Conservation (phyloP, 2,329 filamentous ascomycete genomes). For the Apiospora hydei region DNA sequence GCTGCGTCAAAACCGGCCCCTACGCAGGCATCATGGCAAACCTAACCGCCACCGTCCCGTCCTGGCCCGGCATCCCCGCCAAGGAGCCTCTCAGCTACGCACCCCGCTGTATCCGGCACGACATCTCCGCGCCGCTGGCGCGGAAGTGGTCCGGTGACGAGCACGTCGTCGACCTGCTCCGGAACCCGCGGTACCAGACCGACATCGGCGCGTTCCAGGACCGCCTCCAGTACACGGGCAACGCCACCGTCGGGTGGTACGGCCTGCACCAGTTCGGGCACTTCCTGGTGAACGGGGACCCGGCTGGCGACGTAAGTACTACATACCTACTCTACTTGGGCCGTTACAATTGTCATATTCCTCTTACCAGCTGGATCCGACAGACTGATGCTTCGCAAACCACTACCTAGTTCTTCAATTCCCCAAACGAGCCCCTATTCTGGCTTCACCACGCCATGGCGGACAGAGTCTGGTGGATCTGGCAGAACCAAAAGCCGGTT, state of each 20-base stretch:
- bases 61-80: conserved; percentile 37
- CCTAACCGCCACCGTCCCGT: conserved; percentile 34
- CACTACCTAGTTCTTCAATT: conserved; percentile 23
- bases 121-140: conserved; percentile 27
- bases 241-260: conserved; percentile 24
- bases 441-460: conserved; percentile 28
- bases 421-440: conserved; percentile 15
- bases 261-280: conserved; percentile 44
- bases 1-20: conserved; percentile 46
- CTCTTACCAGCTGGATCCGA: neutral
- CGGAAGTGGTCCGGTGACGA: conserved; percentile 36
- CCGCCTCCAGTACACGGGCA: conserved; percentile 25
- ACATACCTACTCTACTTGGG: too few species aligned
- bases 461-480: conserved; percentile 44
- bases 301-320: conserved; percentile 35
- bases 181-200: conserved; percentile 30
- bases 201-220: conserved; percentile 28
- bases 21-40: conserved; percentile 36
- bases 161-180: conserved; percentile 36
- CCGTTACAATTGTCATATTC: too few species aligned
- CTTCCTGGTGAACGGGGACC: conserved; percentile 46
- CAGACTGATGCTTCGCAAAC: neutral
- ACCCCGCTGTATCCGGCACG: conserved; percentile 30
- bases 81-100: conserved; percentile 28
- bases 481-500: conserved; percentile 41